These are phyloP conservation scores for Phytomonas francai DNA, from an alignment of 208 protist species.

Conservation along the genomic window DNA sequence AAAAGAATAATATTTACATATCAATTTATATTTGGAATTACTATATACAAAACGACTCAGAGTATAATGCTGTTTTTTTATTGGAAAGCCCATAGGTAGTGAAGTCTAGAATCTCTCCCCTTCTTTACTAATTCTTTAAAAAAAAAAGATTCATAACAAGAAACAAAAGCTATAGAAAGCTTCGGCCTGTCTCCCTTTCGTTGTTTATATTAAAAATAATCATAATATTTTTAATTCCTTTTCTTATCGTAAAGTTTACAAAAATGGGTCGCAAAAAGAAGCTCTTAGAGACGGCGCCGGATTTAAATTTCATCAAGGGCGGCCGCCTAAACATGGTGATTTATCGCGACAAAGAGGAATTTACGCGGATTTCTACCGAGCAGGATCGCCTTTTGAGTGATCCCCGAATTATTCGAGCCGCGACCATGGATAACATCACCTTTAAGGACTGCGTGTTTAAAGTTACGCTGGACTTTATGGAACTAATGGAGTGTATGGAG, in stretches of 20 bases:
- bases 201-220: too few species aligned
- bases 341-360: conserved; percentile 29
- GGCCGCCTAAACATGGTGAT: conserved; percentile 62
- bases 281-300: conserved; percentile 38
- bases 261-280: not conserved
- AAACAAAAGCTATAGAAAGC: conserved; percentile 4
- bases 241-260: too few species aligned
- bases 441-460: conserved; percentile 62
- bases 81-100: not conserved
- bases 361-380: conserved; percentile 23
- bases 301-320: conserved; percentile 50
- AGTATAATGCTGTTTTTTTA: not conserved
- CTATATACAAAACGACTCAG: not conserved
- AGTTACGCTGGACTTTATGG: conserved; percentile 58
- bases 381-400: conserved; percentile 47
- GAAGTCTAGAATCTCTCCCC: conserved; percentile 2
- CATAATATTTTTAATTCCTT: too few species aligned
- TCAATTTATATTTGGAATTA: not conserved
- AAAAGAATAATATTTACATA: not conserved
- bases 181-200: not conserved
- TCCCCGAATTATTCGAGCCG: conserved; percentile 30
- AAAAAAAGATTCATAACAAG: conserved; percentile 6
- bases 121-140: not conserved
- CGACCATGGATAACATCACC: conserved; percentile 61
- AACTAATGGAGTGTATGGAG: conserved; percentile 45